A percentile compares a stretch with the other conserved stretches of the same genome.
Evolutionary conservation across 495 filamentous ascomycete genomes (phyloP).

Genomic region (Xylaria bambusicola): DNA sequence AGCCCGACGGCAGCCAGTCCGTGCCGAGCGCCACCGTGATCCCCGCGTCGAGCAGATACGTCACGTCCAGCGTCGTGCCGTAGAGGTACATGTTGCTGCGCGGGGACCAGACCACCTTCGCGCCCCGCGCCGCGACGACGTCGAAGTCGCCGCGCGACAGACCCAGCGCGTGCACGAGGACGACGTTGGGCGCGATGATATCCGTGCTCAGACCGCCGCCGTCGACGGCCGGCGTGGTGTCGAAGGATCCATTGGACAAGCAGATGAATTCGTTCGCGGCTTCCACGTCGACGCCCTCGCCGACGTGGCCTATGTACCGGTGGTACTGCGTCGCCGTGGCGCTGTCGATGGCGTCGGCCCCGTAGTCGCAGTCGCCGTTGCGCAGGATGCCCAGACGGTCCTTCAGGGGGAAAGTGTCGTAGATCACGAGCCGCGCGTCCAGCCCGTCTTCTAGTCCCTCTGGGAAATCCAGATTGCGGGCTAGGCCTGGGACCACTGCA

Average conservation of each 20-base stretch:
- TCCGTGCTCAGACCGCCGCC: constrained; percentile 24
- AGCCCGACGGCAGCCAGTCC: constrained; percentile 24
- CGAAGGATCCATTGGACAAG: constrained; percentile 22
- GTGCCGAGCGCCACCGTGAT: constrained; percentile 25
- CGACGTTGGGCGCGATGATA: constrained; percentile 21
- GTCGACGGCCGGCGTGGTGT: constrained; percentile 10
- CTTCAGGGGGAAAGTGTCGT: constrained; percentile 17
- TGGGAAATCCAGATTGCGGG: constrained; percentile 19
- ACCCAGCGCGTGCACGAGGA: constrained; percentile 22
- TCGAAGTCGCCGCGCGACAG: constrained; percentile 16
- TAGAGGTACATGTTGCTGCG: constrained; percentile 25
- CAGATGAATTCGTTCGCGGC: constrained; percentile 23
- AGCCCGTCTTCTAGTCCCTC: constrained; percentile 20
- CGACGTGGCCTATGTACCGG: constrained; percentile 21
- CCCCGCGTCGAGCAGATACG: constrained; percentile 14
- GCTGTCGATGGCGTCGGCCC: constrained; percentile 2
- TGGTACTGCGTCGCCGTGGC: neutral
- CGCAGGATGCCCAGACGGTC: constrained; percentile 11
- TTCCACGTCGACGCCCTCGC: constrained; percentile 22
- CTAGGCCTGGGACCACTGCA: constrained; percentile 19
- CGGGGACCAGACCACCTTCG: constrained; percentile 24
- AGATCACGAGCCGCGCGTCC: neutral
- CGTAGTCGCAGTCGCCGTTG: constrained; percentile 19
- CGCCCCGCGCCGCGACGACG: constrained; percentile 10
- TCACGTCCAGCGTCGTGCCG: constrained; percentile 23